Base-by-base conservation (phyloP, 2,329 filamentous ascomycete genomes). In the Penicillium glabrum region DNA sequence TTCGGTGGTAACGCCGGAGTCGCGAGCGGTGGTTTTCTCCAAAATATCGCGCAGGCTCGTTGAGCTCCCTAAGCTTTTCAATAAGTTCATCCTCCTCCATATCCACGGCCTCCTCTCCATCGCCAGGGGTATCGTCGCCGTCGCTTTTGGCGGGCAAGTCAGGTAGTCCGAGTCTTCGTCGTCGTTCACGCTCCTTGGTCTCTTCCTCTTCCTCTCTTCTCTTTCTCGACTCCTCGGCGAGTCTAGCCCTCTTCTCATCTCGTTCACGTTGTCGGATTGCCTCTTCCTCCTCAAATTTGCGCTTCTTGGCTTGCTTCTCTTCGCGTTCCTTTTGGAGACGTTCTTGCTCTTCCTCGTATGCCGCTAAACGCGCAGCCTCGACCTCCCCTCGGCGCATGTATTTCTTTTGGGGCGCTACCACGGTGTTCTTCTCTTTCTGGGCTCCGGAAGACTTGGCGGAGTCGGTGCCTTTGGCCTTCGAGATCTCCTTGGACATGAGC, bases 401-500 rank as follows among this genome's bases (percentile, higher is more conserved):
- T 75, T 96, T 96, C 68, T 89, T 88, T 39, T 75, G 68, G 41
- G 65, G 52, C 29, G 68, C 53, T n/a, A 70, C 41, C 27, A 69
- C 55, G 11, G 61, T 37, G 2, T 50, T 54, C 46, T 64, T 67
- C 10, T 59, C 46, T 23, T 67, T 61, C 35, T 56, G 59, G 41
- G 54, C 23, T 13, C 45, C 54, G 37, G 68, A 53, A 44, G 70
- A 54, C 61, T 65, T 59, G 64, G 53, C 41, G 68, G 75, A 61
- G 51, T 77, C 65, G 43, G 76, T 64, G 53, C 83, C 77, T 74
- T 91, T 91, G 65, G 88, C 82, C 75, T 95, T 96, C 68, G 90
- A 86, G 69, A 99, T 95, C 76, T 96, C 92, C 71, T 91, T 89
- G 69, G 90, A 87, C 91, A 99, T 96, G 47, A 99, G 80, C 35